These are phyloP conservation scores for Phytophthora vignae DNA, from an alignment of 352 stramenopile species.

Conservation along the genomic window DNA sequence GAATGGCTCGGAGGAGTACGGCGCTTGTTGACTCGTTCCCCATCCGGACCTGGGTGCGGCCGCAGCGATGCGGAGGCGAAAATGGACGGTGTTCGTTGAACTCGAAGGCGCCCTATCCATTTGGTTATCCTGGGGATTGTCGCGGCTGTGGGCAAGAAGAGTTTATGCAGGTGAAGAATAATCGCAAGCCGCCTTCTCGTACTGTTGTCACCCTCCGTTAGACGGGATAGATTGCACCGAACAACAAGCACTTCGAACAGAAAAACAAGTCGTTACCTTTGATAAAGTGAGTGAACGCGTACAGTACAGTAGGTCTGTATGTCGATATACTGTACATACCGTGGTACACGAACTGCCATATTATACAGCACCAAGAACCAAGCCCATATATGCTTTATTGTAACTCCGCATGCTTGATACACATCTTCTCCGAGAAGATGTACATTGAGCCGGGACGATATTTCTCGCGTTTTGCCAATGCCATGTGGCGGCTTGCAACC, in stretches of 20 bases:
- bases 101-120: neutral
- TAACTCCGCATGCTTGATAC: neutral
- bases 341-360: too few relatives aligned
- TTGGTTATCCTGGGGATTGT: neutral
- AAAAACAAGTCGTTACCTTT: neutral
- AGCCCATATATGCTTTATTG: too few relatives aligned
- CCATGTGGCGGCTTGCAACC: neutral
- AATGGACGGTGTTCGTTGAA: neutral
- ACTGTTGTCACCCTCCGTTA: neutral
- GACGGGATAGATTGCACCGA: neutral
- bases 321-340: neutral
- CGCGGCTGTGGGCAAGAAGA: neutral
- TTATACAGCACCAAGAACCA: too few relatives aligned
- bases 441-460: neutral
- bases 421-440: neutral
- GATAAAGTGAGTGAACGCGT: too few relatives aligned
- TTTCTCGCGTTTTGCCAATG: neutral
- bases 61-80: neutral
- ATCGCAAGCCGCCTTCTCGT: neutral
- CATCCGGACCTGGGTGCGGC: neutral
- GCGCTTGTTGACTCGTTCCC: neutral
- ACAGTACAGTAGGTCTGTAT: too few relatives aligned
- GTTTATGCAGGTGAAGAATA: neutral
- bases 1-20: conserved; percentile 2
- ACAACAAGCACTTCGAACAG: neutral